A percentile compares a stretch with the other conserved stretches of the same genome.
phyloP scores from a whole-genome alignment of 2,329 filamentous ascomycete genomes.

The Bipolaris zeicola region DNA sequence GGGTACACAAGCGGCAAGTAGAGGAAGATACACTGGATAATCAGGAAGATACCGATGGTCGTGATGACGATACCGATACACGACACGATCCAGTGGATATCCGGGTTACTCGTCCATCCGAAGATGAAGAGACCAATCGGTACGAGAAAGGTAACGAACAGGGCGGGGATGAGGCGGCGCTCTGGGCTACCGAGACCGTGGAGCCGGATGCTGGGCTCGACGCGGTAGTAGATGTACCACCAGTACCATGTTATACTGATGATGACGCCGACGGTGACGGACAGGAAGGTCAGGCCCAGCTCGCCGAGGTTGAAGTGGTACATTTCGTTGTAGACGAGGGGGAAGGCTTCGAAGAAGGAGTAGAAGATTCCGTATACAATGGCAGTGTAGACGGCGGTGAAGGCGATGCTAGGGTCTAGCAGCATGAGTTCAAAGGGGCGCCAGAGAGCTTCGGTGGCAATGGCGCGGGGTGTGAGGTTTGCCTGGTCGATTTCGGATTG shows the following conservation, averaged over 20 bases:
- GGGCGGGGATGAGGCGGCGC: conserved; percentile 76
- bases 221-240: conserved; percentile 80
- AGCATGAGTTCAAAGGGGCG: conserved; percentile 86
- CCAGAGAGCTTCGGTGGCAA: conserved; percentile 61
- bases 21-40: conserved; percentile 60
- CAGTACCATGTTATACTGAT: conserved; percentile 67
- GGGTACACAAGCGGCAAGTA: conserved; percentile 69
- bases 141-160: conserved; percentile 60
- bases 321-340: conserved; percentile 72
- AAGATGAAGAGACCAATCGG: conserved; percentile 70
- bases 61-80: conserved; percentile 60
- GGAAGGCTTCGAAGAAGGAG: conserved; percentile 73
- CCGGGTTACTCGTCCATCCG: conserved; percentile 68
- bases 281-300: conserved; percentile 85
- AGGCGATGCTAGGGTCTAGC: conserved; percentile 80
- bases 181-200: conserved; percentile 73
- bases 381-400: conserved; percentile 83
- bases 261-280: conserved; percentile 75
- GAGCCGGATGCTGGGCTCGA: conserved; percentile 61
- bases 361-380: conserved; percentile 76
- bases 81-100: conserved; percentile 63
- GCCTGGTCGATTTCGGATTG: conserved; percentile 76
- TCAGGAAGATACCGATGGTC: conserved; percentile 51
- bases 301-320: conserved; percentile 77
- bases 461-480: conserved; percentile 44